Evolutionary conservation across 2,329 filamentous ascomycete genomes (phyloP), one percentile per base, ranked within the genome.

Genomic region (Cryphonectria naterciae): DNA sequence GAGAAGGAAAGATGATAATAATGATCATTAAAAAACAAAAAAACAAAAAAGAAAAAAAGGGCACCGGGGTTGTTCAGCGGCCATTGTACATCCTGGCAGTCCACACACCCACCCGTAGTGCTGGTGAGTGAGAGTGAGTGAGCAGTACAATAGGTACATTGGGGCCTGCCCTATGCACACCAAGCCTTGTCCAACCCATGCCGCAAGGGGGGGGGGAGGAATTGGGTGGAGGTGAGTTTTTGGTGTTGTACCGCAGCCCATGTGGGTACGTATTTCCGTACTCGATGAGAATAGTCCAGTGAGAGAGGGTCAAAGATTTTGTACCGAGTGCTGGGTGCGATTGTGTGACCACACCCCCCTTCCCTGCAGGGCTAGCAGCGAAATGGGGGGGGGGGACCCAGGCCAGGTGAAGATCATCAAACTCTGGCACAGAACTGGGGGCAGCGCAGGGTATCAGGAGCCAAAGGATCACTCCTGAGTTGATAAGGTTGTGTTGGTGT

Each of bases 1-100:
- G 49, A 68, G 49, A n/a, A 63, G 60, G 25, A 56, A 58, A 32
- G 25, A 69, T 35, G 54, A 37, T 17, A 39, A 63, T 49, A 49
- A 49, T 46, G 17, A 46, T 19, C 43, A 19, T 19, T 13, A 43
- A n/a, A n/a, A n/a, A n/a, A n/a, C n/a, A n/a, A n/a, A n/a, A n/a
- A n/a, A n/a, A n/a, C n/a, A n/a, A 63, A 63, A 43, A 43, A 41
- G 25, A 62, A 43, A 39, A 61, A 62, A 22, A 62, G 11, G 60
- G 32, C 60, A 41, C 60, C 60, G 22, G 37, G 60, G 7, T 35
- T n/a, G 46, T 49, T 49, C 46, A 49, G 46, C 46, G 46, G 46
- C 46, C 46, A 10, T 32, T 32, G 28, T 10, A 49, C 46, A 49
- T 49, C 54, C 54, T 19, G 28, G 15, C 13, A 58, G 54, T 28